A percentile compares a stretch with the other conserved stretches of the same genome.
These are phyloP conservation scores for Sequoia sempervirens DNA, from an alignment of 75 land plant species.

Conservation along the genomic window DNA sequence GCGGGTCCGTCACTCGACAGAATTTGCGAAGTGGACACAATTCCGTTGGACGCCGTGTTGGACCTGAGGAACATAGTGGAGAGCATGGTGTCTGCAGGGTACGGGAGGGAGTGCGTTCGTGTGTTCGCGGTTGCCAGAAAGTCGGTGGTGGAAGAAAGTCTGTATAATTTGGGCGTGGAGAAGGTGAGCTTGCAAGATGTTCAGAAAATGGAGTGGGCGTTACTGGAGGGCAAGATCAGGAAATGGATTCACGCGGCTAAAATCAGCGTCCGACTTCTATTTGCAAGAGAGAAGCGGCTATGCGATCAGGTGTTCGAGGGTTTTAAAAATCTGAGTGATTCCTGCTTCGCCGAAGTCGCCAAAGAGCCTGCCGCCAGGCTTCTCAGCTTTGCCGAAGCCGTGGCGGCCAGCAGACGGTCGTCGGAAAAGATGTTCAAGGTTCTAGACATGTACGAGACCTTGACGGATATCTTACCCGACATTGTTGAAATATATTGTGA, in stretches of 20 bases:
- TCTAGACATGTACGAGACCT: conserved; percentile 50
- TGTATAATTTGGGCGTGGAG: conserved; percentile 65
- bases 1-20: background rate
- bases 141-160: conserved; percentile 50
- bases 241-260: conserved; percentile 60
- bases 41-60: conserved; percentile 21
- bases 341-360: conserved; percentile 59
- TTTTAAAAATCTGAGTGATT: conserved; percentile 20
- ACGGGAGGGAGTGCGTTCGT: conserved; percentile 48
- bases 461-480: conserved; percentile 53
- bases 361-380: conserved; percentile 39
- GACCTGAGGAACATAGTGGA: conserved; percentile 56
- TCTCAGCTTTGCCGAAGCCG: conserved; percentile 37
- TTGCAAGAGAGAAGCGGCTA: conserved; percentile 62
- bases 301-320: conserved; percentile 57
- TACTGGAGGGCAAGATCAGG: conserved; percentile 48
- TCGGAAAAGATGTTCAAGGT: conserved; percentile 55
- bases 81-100: conserved; percentile 50
- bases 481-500: conserved; percentile 21
- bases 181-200: conserved; percentile 30
- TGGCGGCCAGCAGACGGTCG: conserved; percentile 44
- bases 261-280: conserved; percentile 47
- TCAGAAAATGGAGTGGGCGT: conserved; percentile 60
- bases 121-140: conserved; percentile 40
- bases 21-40: conserved; percentile 19